These are phyloP conservation scores for Claviceps paspali DNA, from an alignment of 2,329 filamentous ascomycete species.

Conservation along the genomic window DNA sequence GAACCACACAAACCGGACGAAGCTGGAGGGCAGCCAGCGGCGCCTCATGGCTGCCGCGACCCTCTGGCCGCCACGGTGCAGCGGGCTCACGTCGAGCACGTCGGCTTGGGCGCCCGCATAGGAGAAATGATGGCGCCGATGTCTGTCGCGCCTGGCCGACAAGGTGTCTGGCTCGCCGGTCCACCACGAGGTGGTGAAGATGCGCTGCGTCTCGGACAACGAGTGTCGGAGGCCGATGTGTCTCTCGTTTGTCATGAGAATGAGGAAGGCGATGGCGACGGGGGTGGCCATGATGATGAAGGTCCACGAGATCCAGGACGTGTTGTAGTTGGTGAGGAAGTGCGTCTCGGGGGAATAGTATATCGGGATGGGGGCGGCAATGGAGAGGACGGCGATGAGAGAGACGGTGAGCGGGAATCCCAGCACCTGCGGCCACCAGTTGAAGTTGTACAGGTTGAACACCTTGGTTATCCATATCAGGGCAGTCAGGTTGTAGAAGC, in stretches of 20 bases:
- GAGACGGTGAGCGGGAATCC: constrained; percentile 51
- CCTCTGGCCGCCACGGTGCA: constrained; percentile 13
- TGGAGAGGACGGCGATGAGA: constrained; percentile 43
- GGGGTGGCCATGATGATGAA: constrained; percentile 57
- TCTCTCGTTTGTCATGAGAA: constrained; percentile 48
- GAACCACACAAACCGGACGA: constrained; percentile 56
- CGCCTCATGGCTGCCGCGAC: constrained; percentile 32
- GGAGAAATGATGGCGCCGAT: constrained; percentile 12
- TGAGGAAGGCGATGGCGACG: constrained; percentile 48
- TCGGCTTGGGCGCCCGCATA: constrained; percentile 24
- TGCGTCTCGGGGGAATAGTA: constrained; percentile 38
- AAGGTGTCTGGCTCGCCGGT: constrained; percentile 39
- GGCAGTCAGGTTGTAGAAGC: constrained; percentile 51
- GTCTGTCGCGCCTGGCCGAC: constrained; percentile 22
- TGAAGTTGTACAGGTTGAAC: constrained; percentile 55
- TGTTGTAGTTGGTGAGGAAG: constrained; percentile 46
- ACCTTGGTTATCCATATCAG: constrained; percentile 58
- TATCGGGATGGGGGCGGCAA: constrained; percentile 42
- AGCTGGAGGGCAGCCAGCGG: constrained; percentile 48
- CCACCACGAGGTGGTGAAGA: constrained; percentile 53
- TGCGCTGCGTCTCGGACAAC: constrained; percentile 50
- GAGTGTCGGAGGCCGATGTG: constrained; percentile 45
- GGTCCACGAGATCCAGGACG: constrained; percentile 53
- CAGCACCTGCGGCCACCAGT: constrained; percentile 53
- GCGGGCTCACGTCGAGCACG: constrained; percentile 12